Evolutionary conservation across 225 moss, liverwort and hornwort genomes (phyloP), one percentile per base, ranked within the genome.

Genomic region (Rhytidiadelphus loreus): DNA sequence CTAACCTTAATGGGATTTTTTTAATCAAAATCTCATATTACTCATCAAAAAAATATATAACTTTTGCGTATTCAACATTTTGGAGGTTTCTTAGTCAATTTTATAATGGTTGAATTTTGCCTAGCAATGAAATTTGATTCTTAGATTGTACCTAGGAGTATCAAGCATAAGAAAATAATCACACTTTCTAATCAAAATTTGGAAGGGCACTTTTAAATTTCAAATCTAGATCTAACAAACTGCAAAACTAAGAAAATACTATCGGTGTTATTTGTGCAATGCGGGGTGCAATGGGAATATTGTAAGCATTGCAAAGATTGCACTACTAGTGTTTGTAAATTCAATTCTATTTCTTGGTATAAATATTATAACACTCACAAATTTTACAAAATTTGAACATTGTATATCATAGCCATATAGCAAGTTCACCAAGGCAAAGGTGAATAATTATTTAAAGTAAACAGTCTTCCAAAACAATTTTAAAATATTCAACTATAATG

Each of bases 381-480:
- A 32, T 5, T 52, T 22, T 52, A 33, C 13, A 22, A 32, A 20
- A 46, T 75, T 21, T 22, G 11, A 75, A 75, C 33, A 75, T 52
- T 2, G 0, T 13, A 52, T 7, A 13, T 13, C 1, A 13, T 5
- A 76, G 6, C 3, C 12, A 52, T 9, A 43, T 0, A 74, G 0
- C 5, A 46, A 1, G 18, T 5, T 30, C 7, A 46, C 11, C 1
- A 76, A 33, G 33, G 13, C 3, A 52, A 52, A 22, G 52, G 52
- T 8, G 8, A 33, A 32, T 75, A 75, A 20, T 4, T 75, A 21
- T 52, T 33, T 33, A 52, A 33, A 52, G 8, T 76, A 21, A 2
- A 2, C 13, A 76, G 13, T 76, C 3, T 0, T 0, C 11, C 3
- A 18, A 11, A 50, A 8, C 0, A 75, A 12, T 7, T 30, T 21